These are phyloP conservation scores for Boletus sp. DNA, from an alignment of 768 basidiomycete genomes.

Conservation along the genomic window DNA sequence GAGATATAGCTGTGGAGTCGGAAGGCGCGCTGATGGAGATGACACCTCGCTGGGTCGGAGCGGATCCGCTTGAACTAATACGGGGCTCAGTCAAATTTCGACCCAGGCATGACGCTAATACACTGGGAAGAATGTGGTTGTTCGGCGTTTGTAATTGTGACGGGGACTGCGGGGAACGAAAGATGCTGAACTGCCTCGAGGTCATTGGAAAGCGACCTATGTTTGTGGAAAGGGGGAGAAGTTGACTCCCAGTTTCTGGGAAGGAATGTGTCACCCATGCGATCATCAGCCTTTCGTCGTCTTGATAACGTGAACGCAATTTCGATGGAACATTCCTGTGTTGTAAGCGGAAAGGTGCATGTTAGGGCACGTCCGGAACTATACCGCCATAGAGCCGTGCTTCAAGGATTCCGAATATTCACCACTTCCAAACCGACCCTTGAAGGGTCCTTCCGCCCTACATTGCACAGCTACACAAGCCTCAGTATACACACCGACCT, in stretches of 20 bases:
- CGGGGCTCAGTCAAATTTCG: neutral
- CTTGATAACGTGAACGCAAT: neutral
- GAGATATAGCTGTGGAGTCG: neutral
- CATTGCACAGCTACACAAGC: neutral
- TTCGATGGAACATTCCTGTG: neutral
- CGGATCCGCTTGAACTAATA: neutral
- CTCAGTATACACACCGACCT: neutral
- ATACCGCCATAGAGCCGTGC: neutral
- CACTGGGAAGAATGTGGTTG: too few species aligned
- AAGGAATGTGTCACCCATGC: too few species aligned
- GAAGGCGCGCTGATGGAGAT: neutral
- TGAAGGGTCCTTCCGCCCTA: neutral
- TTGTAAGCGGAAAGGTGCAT: neutral
- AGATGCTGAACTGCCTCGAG: neutral
- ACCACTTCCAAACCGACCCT: neutral
- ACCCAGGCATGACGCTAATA: neutral
- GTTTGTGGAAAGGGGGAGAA: neutral
- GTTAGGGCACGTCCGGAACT: neutral
- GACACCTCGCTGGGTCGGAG: constrained; percentile 3
- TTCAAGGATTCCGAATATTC: neutral
- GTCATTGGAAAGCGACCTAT: neutral
- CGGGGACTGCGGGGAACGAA: neutral
- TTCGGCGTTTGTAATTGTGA: neutral
- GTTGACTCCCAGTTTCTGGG: neutral
- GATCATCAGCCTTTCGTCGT: neutral